Base-by-base conservation (phyloP, 495 filamentous ascomycete genomes). In the Neurospora hispaniola region DNA sequence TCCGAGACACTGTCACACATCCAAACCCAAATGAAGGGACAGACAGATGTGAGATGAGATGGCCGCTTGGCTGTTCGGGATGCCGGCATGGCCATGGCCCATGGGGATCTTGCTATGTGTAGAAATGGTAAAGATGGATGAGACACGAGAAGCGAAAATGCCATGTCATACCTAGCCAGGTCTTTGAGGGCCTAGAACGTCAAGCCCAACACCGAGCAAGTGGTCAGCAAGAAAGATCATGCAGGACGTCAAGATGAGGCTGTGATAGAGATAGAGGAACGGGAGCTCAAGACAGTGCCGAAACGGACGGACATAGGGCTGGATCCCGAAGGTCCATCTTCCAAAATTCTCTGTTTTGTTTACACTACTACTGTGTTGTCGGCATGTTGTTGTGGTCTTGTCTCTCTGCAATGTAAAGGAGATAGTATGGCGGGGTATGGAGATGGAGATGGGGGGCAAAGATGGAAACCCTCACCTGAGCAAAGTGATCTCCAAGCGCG, bases 181-280 rank as follows among this genome's bases (percentile, higher is more conserved):
- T 86, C 84, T 79, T 72, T 79, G 40, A 85, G 81, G 75, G 84
- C 80, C 84, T 86, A 79, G 78, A 81, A 59, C 75, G 43, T 62
- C 16, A 54, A 48, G 41, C 66, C 16, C 54, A 35, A 35, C 16
- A 14, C 42, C 23, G 38, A 42, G 54, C 14, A 35, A 41, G 27
- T 41, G 69, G 73, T 74, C 70, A 74, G 73, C 73, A 66, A 39
- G 6, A 38, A 38, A 62, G 27, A 66, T 35, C 54, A 35, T 35
- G 54, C 54, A 66, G 54, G 54, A 18, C 54, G 35, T 66, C 6
- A 10, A n/a, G 8, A 23, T 27, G 48, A 27, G 10, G 20, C 27
- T 59, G 48, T 59, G 11, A 59, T 59, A 16, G 27, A 59, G 31
- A 62, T 62, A 62, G 14, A 59, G 12, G 23, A 31, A 62, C 16